Evolutionary conservation across 176 grass and related monocot genomes (phyloP), one percentile per base, ranked within the genome.

Genomic region (Oryza glumipatula): DNA sequence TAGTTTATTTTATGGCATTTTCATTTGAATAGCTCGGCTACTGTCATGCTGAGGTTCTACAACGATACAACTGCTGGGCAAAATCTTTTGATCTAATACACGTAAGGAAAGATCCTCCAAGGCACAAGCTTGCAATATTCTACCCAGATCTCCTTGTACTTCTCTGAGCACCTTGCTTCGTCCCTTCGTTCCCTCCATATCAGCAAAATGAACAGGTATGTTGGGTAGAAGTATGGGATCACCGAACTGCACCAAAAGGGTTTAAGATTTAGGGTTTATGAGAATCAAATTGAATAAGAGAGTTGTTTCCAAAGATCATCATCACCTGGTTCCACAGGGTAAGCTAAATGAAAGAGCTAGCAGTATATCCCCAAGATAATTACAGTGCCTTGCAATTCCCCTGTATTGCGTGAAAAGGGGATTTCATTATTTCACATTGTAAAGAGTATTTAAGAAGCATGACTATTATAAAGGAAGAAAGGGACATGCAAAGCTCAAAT

Each of bases 181-280:
- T 98, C 93, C 58, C 96, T 79, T 67, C 91, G 88, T n/a, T 98
- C 96, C 81, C 96, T 98, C 96, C 91, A 98, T 77, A 95, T 84
- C n/a, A 98, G 96, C 43, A 98, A 79, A 80, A 95, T 95, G 68
- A 98, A 79, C 45, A 98, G 83, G 84, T 98, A 98, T 7, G 85
- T 94, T 6, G 96, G 96, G 82, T 98, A 98, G 75, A 98, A 98
- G 82, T 95, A 92, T 8, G 96, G 96, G 80, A 98, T 92, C 67
- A 88, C 78, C 56, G 96, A 98, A 65, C 96, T 98, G 89, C 76
- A 83, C 39, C 2, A 22, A 13, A 33, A 5, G 26, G 24, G 13
- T 28, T 70, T 48, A 58, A 71, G 9, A 43, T 70, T 66, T 15
- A 47, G 14, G 7, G n/a, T 60, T 67, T 79, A 76, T 84, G 54